Evolutionary conservation across 2,329 filamentous ascomycete genomes (phyloP).

Genomic region (Calonectria leucothoes): DNA sequence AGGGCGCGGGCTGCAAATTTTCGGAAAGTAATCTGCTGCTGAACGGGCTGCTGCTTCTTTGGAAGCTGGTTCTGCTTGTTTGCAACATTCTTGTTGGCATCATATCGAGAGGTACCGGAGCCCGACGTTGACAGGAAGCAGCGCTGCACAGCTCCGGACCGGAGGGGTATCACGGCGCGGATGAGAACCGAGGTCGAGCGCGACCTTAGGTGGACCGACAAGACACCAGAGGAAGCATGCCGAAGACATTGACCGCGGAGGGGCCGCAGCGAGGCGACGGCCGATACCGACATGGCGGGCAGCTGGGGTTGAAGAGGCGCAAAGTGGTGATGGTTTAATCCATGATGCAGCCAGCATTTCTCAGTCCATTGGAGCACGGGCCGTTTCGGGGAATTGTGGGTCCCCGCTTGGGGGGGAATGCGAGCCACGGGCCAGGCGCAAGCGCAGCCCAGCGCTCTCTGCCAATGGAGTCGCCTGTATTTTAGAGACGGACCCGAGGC

Average conservation of each 20-base stretch:
- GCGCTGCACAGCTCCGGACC: conserved; percentile 35
- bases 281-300: conserved; percentile 48
- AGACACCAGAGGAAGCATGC: conserved; percentile 42
- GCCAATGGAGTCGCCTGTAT: conserved; percentile 15
- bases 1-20: conserved; percentile 45
- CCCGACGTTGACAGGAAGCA: conserved; percentile 43
- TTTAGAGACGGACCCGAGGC: conserved; percentile 25
- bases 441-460: neutral
- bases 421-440: neutral
- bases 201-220: conserved; percentile 48
- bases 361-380: conserved; percentile 36
- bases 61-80: conserved; percentile 38
- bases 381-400: conserved; percentile 33
- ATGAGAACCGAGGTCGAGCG: conserved; percentile 42
- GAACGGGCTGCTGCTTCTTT: conserved; percentile 34
- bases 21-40: conserved; percentile 46
- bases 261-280: conserved; percentile 48
- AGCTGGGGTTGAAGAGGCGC: neutral
- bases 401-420: conserved; percentile 11
- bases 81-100: conserved; percentile 24
- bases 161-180: conserved; percentile 45
- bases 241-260: conserved; percentile 45
- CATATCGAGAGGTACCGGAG: conserved; percentile 21
- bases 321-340: conserved; percentile 19
- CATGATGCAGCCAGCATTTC: conserved; percentile 19